Evolutionary conservation across 2,329 filamentous ascomycete species (phyloP), one percentile per base, ranked within the genome.

Genomic region (Cytospora paraplurivora): DNA sequence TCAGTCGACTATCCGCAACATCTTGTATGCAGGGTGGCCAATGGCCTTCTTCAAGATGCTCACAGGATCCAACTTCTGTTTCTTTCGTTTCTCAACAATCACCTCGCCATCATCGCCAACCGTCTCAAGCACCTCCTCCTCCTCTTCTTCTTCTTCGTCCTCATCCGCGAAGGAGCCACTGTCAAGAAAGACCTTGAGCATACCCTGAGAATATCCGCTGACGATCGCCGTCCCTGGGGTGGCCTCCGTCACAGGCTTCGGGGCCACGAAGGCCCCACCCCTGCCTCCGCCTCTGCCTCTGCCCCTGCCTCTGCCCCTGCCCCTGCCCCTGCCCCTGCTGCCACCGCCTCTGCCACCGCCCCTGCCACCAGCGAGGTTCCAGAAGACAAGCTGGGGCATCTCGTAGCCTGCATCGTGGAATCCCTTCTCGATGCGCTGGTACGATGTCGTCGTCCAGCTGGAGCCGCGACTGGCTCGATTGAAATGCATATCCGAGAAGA

Each of bases 401-500:
- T 85, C 79, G 67, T 87, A 87, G 0, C 85, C 84, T 3, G 79
- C 78, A 0, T 76, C 71, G 12, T 73, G 69, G 70, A 77, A 87
- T 49, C 73, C 71, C 21, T 64, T 65, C 69, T 80, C 74, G 70
- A 88, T 79, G 5, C 80, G 76, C 67, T 84, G 78, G 68, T 79
- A 84, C 3, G 80, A 81, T 0, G 78, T 79, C 0, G 78, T 79
- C 4, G 69, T 72, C 79, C 80, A 83, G 35, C 4, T 4, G 1
- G 27, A 6, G 5, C 17, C 15, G 17, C 12, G n/a, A 12, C 38
- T 60, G 1, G 78, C 78, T 0, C 63, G 0, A 66, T 87, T 72
- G 69, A 88, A 87, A 52, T 87, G 83, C 85, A 87, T 87, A 69
- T 86, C 84, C 52, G 76, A 81, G 68, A 87, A 87, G 38, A 87